Percentiles rank a stretch among this genome's conserved stretches.
These are phyloP conservation scores for Oryza brachyantha DNA, from an alignment of 176 grass and related monocot genomes.

Conservation along the genomic window DNA sequence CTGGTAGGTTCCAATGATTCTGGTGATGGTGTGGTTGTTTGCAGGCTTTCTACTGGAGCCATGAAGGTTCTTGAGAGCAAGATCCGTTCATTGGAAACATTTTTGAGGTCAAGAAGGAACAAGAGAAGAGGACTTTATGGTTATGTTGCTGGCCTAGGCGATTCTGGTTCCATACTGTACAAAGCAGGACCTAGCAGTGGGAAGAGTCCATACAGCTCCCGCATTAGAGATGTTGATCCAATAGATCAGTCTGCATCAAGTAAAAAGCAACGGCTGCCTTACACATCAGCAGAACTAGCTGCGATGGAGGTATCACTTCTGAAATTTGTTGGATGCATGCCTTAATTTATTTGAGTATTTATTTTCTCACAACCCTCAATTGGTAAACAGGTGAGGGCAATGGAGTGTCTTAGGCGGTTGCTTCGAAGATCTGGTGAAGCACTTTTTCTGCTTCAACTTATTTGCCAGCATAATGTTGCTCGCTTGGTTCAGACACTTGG, in stretches of 20 bases:
- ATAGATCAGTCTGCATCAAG: conserved; percentile 43
- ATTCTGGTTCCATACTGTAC: conserved; percentile 95
- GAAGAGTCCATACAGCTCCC: conserved; percentile 34
- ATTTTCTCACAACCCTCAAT: conserved; percentile 20
- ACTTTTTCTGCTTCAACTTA: conserved; percentile 90
- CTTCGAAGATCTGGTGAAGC: conserved; percentile 95
- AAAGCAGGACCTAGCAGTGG: conserved; percentile 49
- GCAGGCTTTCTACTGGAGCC: conserved; percentile 67
- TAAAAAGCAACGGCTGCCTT: conserved; percentile 71
- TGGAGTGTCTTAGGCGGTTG: conserved; percentile 96
- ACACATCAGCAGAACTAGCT: conserved; percentile 81
- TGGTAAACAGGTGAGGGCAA: conserved; percentile 84
- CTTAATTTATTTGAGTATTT: conserved; percentile 25
- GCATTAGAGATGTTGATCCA: conserved; percentile 41
- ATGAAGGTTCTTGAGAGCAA: conserved; percentile 90
- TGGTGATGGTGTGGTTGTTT: conserved; percentile 64
- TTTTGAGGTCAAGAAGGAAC: conserved; percentile 96
- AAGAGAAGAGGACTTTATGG: conserved; percentile 92
- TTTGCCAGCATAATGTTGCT: conserved; percentile 88
- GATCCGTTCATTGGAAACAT: conserved; percentile 84
- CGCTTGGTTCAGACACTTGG: conserved; percentile 85
- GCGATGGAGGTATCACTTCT: conserved; percentile 84
- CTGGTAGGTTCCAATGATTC: conserved; percentile 39
- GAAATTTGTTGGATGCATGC: conserved; percentile 1
- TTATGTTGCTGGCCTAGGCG: conserved; percentile 82